phyloP scores from a whole-genome alignment of 192 early-diverging fungal species.

The Dispira simplex region DNA sequence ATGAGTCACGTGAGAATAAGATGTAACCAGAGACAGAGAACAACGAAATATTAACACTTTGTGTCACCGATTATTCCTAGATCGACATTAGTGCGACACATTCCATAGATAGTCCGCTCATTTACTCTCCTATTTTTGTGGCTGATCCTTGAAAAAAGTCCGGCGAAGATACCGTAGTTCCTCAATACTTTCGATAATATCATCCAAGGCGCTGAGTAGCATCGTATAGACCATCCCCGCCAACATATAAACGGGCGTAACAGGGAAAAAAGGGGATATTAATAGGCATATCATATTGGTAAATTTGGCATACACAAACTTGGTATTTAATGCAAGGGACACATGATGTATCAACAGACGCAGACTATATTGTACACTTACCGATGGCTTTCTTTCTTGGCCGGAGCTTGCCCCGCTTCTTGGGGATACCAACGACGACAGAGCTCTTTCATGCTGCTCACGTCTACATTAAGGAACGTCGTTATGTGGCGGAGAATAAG shows the following conservation, averaged over 20 bases:
- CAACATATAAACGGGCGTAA: not conserved
- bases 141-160: conserved; percentile 34
- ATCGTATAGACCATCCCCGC: conserved; percentile 4
- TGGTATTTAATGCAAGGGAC: not conserved
- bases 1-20: too few relatives aligned
- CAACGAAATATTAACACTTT: too few relatives aligned
- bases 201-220: conserved; percentile 59
- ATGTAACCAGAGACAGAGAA: too few relatives aligned
- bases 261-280: not conserved
- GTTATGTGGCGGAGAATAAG: not conserved
- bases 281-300: not conserved
- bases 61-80: too few relatives aligned
- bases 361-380: not conserved
- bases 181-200: conserved; percentile 82
- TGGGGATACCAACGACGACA: conserved; percentile 58
- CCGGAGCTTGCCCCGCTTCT: conserved; percentile 31
- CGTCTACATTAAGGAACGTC: conserved; percentile 43
- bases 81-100: too few relatives aligned
- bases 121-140: not conserved
- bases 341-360: not conserved
- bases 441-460: conserved; percentile 84
- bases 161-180: conserved; percentile 68
- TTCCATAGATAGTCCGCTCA: not conserved
- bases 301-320: not conserved
- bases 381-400: conserved; percentile 43